Conservation (phyloP, 495 filamentous ascomycete species). For the Podospora fimiseda region DNA sequence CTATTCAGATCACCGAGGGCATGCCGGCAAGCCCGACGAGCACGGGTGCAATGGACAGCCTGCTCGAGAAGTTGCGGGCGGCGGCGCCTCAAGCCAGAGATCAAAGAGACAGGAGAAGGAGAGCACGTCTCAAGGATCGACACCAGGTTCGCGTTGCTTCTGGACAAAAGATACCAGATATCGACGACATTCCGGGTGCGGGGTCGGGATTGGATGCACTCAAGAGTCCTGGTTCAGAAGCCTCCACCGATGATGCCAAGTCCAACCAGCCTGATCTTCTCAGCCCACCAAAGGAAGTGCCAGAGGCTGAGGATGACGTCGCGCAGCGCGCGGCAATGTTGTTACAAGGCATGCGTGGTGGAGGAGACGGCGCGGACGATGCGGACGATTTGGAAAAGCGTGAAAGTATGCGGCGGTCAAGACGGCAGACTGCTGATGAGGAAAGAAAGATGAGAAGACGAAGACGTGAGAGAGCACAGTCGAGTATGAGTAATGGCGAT, state of each 20-base stretch:
- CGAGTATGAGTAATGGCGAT: constrained; percentile 20
- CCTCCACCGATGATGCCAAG: constrained; percentile 32
- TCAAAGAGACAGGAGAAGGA: constrained; percentile 77
- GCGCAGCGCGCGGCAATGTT: constrained; percentile 77
- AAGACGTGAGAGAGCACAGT: constrained; percentile 47
- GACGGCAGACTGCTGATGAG: constrained; percentile 65
- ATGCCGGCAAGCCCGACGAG: constrained; percentile 61
- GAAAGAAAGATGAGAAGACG: constrained; percentile 55
- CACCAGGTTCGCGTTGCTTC: constrained; percentile 88
- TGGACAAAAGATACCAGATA: constrained; percentile 74
- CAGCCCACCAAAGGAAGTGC: constrained; percentile 36
- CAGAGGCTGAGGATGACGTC: constrained; percentile 63
- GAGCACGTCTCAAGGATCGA: constrained; percentile 81
- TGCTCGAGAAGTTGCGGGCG: constrained; percentile 92
- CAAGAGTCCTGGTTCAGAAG: constrained; percentile 19
- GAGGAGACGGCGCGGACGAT: constrained; percentile 49
- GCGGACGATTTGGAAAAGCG: constrained; percentile 50
- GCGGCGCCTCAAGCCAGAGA: constrained; percentile 85
- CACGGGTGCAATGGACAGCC: constrained; percentile 89
- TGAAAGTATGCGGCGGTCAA: constrained; percentile 50
- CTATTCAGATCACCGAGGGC: constrained; percentile 44
- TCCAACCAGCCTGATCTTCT: constrained; percentile 29
- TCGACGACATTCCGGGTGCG: constrained; percentile 46
- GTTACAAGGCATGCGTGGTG: constrained; percentile 68
- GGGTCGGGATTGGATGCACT: constrained; percentile 27